Evolutionary conservation across 495 filamentous ascomycete species (phyloP).

Genomic region (Penicillium argentinense): DNA sequence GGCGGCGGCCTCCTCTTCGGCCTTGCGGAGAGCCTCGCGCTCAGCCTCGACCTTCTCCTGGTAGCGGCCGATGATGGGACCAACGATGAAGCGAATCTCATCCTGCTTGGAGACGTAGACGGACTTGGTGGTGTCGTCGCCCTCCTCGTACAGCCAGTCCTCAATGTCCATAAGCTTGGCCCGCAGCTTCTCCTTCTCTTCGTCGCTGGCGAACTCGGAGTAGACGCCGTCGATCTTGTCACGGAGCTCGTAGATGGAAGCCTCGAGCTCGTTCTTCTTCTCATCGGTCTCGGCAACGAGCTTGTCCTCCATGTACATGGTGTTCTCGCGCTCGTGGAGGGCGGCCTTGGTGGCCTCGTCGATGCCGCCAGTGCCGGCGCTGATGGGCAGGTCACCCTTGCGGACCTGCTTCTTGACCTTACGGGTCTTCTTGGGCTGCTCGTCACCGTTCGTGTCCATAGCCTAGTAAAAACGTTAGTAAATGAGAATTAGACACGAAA

Average conservation of each 20-base stretch:
- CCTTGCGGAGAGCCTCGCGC: slow-evolving; percentile 71
- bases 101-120: slow-evolving; percentile 93
- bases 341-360: slow-evolving; percentile 65
- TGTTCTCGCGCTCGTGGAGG: slow-evolving; percentile 69
- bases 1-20: slow-evolving; percentile 77
- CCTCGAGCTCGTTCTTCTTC: slow-evolving; percentile 99
- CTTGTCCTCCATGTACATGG: slow-evolving; percentile 98
- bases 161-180: slow-evolving; percentile 78
- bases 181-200: slow-evolving; percentile 85
- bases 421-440: slow-evolving; percentile 85
- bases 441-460: slow-evolving; percentile 85
- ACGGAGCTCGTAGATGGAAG: slow-evolving; percentile 92
- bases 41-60: slow-evolving; percentile 92
- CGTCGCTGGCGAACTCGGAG: slow-evolving; percentile 82
- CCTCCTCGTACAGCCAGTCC: slow-evolving; percentile 99
- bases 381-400: slow-evolving; percentile 93
- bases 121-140: slow-evolving; percentile 91
- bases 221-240: slow-evolving; percentile 93
- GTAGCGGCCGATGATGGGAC: slow-evolving; percentile 91
- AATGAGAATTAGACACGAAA: not conserved
- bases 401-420: slow-evolving; percentile 99
- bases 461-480: slow-evolving; percentile 54
- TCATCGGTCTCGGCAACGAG: slow-evolving; percentile 97
- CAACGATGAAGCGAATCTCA: slow-evolving; percentile 86
- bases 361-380: slow-evolving; percentile 75